A percentile compares a stretch with the other conserved stretches of the same genome.
phyloP scores from a whole-genome alignment of 257 asterid species.

The Echium plantagineum region DNA sequence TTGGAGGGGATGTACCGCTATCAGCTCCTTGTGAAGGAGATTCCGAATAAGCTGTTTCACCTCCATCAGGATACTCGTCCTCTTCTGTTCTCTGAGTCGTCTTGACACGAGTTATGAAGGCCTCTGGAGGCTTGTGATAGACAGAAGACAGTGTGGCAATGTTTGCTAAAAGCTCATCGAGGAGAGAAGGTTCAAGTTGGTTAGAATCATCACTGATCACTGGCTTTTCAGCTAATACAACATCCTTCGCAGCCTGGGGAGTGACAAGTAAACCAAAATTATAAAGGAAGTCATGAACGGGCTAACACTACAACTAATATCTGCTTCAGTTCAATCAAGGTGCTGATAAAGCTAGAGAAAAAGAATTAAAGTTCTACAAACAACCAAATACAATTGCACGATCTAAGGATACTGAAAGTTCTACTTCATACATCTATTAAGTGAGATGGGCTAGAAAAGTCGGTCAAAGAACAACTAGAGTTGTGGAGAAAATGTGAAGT shows the following conservation, averaged over 20 bases:
- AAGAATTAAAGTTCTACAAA: neutral
- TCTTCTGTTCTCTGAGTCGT: conserved; percentile 81
- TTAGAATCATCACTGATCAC: conserved; percentile 95
- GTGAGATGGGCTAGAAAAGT: neutral
- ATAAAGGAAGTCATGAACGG: neutral
- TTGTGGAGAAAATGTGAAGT: neutral
- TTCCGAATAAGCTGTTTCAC: conserved; percentile 68
- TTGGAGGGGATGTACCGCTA: conserved; percentile 47
- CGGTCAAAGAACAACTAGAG: neutral
- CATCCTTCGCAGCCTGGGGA: conserved; percentile 97
- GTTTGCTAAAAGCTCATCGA: conserved; percentile 95
- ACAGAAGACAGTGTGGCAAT: conserved; percentile 95
- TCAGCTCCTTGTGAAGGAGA: conserved; percentile 48
- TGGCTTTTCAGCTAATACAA: conserved; percentile 96
- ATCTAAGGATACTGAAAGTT: neutral
- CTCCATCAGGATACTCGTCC: conserved; percentile 84
- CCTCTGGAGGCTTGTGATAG: conserved; percentile 95
- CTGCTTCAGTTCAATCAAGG: neutral
- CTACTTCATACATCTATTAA: neutral
- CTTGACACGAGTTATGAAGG: conserved; percentile 87
- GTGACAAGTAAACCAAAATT: conserved; percentile 7
- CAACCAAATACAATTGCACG: neutral
- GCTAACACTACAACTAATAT: too few relatives aligned
- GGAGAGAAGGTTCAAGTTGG: conserved; percentile 82
- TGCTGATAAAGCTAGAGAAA: neutral